phyloP scores from a whole-genome alignment of 768 basidiomycete genomes.

The Crucibulum laeve region DNA sequence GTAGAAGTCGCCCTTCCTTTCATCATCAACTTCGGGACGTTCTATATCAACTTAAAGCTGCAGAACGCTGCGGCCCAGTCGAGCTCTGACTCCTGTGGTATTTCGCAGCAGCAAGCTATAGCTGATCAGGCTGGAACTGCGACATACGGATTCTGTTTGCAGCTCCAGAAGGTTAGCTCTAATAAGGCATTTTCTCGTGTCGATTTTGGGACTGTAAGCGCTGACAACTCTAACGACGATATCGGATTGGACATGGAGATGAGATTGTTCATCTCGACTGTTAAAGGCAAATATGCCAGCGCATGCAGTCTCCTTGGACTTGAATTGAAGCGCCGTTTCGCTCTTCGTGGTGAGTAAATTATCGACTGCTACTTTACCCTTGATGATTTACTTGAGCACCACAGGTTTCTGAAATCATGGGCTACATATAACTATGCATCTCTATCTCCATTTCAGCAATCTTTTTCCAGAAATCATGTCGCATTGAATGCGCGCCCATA shows the following conservation, averaged over 20 bases:
- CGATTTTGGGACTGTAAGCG: too few species aligned
- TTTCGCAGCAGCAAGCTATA: not conserved
- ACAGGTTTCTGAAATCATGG: too few species aligned
- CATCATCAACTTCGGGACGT: not conserved
- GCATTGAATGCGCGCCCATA: too few species aligned
- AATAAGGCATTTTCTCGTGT: not conserved
- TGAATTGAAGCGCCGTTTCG: not conserved
- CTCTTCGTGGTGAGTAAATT: too few species aligned
- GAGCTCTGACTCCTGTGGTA: not conserved
- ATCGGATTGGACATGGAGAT: not conserved
- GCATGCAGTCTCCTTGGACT: not conserved
- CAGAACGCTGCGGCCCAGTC: not conserved
- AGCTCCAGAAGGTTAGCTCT: not conserved
- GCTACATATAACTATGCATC: too few species aligned
- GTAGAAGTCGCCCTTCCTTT: not conserved
- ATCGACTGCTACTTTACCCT: too few species aligned
- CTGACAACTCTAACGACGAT: not conserved
- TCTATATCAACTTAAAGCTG: not conserved
- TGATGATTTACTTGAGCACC: too few species aligned
- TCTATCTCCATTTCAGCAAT: too few species aligned
- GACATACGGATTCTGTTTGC: not conserved
- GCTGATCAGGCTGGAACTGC: not conserved
- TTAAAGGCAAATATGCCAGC: not conserved
- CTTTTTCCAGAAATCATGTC: too few species aligned
- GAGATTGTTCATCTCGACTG: not conserved